Conservation (phyloP, 208 protist species). For the Trypanosoma caninum region DNA sequence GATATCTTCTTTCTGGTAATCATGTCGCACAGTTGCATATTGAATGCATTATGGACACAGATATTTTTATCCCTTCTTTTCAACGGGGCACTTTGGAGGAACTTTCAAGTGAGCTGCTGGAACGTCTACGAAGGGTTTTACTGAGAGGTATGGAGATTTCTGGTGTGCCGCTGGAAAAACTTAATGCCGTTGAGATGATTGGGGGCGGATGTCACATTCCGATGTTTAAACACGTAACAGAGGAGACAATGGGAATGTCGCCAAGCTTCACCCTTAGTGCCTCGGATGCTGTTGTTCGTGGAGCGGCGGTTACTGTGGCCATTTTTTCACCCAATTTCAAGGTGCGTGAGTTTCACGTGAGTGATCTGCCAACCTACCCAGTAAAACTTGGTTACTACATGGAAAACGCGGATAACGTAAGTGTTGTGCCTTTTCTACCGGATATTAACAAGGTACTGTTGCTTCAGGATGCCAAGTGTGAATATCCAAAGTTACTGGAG, state of each 20-base stretch:
- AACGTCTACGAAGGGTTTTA: conserved; percentile 52
- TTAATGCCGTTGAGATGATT: conserved; percentile 89
- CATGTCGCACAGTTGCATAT: conserved; percentile 73
- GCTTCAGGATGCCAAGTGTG: conserved; percentile 50
- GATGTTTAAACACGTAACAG: conserved; percentile 68
- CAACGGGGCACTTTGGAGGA: conserved; percentile 74
- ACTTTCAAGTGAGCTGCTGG: conserved; percentile 40
- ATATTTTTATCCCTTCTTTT: conserved; percentile 82
- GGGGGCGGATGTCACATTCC: conserved; percentile 91
- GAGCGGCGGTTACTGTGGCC: conserved; percentile 80
- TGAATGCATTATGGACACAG: conserved; percentile 92
- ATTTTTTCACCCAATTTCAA: conserved; percentile 91
- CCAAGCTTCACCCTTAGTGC: conserved; percentile 89
- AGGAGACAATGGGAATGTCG: conserved; percentile 55
- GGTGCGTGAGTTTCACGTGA: conserved; percentile 82
- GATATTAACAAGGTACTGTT: conserved; percentile 85
- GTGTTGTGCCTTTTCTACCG: conserved; percentile 69
- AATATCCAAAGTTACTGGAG: conserved; percentile 78
- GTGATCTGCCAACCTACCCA: conserved; percentile 73
- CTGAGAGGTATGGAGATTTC: conserved; percentile 53
- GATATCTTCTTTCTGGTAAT: conserved; percentile 91
- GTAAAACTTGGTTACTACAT: conserved; percentile 79
- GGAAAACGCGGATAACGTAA: conserved; percentile 51
- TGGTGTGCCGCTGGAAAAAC: conserved; percentile 35
- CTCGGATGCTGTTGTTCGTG: conserved; percentile 83